These are phyloP conservation scores for Tolypocladium tundrense DNA, from an alignment of 2,329 filamentous ascomycete species.

Conservation along the genomic window DNA sequence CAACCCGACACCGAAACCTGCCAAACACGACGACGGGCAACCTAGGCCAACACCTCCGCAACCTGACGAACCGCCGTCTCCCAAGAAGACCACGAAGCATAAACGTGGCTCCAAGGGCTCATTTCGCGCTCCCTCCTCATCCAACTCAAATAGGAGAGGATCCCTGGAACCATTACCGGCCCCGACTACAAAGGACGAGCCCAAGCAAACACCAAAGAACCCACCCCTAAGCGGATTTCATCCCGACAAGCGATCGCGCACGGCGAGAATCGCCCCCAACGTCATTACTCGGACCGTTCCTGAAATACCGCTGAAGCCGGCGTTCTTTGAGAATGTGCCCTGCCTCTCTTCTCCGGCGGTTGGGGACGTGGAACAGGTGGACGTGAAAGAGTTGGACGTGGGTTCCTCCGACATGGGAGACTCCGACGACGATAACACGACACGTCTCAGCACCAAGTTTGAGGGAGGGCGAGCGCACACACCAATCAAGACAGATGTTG, in stretches of 20 bases:
- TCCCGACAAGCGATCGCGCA: conserved; percentile 23
- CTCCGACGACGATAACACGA: conserved; percentile 1
- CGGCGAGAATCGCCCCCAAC: conserved; percentile 16
- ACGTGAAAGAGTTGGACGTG: conserved; percentile 10
- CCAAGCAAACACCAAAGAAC: conserved; percentile 17
- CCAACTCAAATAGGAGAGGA: conserved; percentile 19
- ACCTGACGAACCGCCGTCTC: conserved; percentile 2
- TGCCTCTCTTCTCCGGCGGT: conserved; percentile 12
- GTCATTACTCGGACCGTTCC: conserved; percentile 18
- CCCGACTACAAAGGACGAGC: conserved; percentile 15
- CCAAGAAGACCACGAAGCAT: conserved; percentile 3
- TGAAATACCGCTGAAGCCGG: conserved; percentile 23
- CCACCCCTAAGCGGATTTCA: conserved; percentile 18
- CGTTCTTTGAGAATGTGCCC: conserved; percentile 27
- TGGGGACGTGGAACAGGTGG: conserved; percentile 10
- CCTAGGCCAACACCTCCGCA: not conserved
- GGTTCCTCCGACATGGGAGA: conserved; percentile 9
- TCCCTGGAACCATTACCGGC: conserved; percentile 20
- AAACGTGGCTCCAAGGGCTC: conserved; percentile 11
- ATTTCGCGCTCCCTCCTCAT: conserved; percentile 7
- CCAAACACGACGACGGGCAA: not conserved
- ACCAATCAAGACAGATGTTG: conserved; percentile 7
- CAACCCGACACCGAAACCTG: not conserved
- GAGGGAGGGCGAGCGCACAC: not conserved
- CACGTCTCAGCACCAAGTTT: not conserved